Base-by-base conservation (phyloP, 2,329 filamentous ascomycete genomes). In the Neofusicoccum cordaticola region DNA sequence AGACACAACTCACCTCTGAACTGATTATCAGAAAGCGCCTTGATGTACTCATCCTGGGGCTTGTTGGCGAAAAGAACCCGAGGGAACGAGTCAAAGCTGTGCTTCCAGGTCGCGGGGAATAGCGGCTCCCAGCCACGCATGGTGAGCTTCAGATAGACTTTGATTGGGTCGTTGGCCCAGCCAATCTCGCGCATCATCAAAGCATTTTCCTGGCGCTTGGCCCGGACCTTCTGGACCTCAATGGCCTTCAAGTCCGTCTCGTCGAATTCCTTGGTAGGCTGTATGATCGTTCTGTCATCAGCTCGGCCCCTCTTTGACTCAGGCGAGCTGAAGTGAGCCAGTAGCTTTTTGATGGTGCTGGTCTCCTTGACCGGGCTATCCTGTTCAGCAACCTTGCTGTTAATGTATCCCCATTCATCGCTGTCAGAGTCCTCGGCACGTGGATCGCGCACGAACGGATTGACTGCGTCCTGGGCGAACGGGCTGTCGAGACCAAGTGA, bases 101-200 rank as follows among this genome's bases (percentile, higher is more conserved):
- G 72, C 50, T 78, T 75, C 84, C 84, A 87, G 66, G 76, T 75
- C 12, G 73, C 71, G 1, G 84, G 83, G 12, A 88, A 71, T 1
- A 87, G 72, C 9, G 85, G 82, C 73, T 87, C 85, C 61, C 81
- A 82, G 15, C 85, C 85, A 47, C 85, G 83, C 75, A 83, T 80
- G 5, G 79, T 79, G 35, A 87, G 79, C 65, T 82, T 82, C 65
- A 82, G 80, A 67, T 83, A 83, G 2, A 87, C 74, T 39, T 80
- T 79, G 45, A 82, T 80, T 63, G 86, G 83, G 61, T 83, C 81
- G 31, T 81, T 75, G 3, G 79, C 77, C 82, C 83, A 87, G 50
- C 81, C 79, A 31, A 76, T 76, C 11, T 72, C 69, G 2, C 79
- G 78, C 4, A 84, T 71, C 34, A 72, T 69, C 4, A 67, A 66